Conservation (phyloP, 768 basidiomycete species). For the Pleurotus giganteus region DNA sequence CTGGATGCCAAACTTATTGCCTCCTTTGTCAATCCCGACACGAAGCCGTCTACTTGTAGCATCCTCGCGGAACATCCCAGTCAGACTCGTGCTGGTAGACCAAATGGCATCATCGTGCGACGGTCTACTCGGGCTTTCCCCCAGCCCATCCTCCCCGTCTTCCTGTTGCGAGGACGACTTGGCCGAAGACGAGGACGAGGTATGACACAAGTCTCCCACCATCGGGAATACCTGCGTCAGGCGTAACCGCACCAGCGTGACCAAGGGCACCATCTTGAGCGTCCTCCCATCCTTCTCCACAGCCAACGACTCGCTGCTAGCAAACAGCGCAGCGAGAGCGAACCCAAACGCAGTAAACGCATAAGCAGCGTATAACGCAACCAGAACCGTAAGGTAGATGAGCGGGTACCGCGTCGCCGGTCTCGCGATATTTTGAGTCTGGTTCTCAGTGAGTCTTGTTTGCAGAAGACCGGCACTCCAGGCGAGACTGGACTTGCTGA, state of each 20-base stretch:
- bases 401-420: not conserved
- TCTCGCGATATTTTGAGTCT: not conserved
- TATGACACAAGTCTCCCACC: not conserved
- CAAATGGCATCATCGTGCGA: not conserved
- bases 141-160: too few relatives aligned
- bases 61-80: constrained; percentile 4
- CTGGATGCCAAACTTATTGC: not conserved
- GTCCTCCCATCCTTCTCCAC: not conserved
- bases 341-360: not conserved
- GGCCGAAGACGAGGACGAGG: not conserved
- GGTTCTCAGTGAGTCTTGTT: not conserved
- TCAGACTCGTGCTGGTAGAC: not conserved
- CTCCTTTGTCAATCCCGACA: not conserved
- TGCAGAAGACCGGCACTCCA: not conserved
- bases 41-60: not conserved
- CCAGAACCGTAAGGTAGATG: not conserved
- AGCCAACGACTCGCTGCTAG: not conserved
- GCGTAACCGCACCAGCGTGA: not conserved
- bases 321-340: not conserved
- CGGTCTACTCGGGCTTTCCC: too few relatives aligned
- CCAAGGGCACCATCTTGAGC: not conserved
- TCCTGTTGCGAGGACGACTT: not conserved
- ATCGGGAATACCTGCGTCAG: not conserved
- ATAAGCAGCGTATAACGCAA: not conserved
- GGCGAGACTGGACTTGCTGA: not conserved